phyloP scores from a whole-genome alignment of 768 basidiomycete genomes.

The Panellus pusillus region DNA sequence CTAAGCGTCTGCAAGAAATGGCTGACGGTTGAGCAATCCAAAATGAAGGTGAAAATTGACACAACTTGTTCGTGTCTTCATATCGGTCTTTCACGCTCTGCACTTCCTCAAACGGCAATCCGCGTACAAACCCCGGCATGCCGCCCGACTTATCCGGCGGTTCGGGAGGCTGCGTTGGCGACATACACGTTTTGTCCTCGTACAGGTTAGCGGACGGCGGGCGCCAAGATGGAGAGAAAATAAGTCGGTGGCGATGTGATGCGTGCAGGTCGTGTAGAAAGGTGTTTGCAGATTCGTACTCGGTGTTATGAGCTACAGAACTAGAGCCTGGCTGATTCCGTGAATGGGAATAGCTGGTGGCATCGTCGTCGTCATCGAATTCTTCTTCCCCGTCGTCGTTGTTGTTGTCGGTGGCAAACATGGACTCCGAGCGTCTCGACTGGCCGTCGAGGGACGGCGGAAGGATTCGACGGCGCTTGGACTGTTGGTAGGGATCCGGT shows the following conservation, averaged over 20 bases:
- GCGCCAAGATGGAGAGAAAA: conserved; percentile 35
- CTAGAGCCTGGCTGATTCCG: conserved; percentile 1
- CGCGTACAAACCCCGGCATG: background rate
- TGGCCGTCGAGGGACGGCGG: conserved; percentile 56
- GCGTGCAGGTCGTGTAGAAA: conserved; percentile 72
- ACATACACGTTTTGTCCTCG: conserved; percentile 1
- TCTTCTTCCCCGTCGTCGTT: conserved; percentile 35
- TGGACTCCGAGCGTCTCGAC: conserved; percentile 28
- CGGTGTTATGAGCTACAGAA: conserved; percentile 25
- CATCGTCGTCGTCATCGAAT: conserved; percentile 25
- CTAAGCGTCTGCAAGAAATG: conserved; percentile 48
- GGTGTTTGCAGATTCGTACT: conserved; percentile 64
- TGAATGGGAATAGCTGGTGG: conserved; percentile 6
- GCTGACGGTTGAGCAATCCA: background rate
- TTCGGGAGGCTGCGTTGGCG: conserved; percentile 3
- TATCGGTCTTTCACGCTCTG: conserved; percentile 57
- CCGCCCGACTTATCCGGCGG: conserved; percentile 12
- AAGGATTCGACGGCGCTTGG: conserved; percentile 55
- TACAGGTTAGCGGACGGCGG: background rate
- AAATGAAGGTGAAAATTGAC: conserved; percentile 7
- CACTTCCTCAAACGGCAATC: conserved; percentile 36
- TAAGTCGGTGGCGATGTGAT: conserved; percentile 61
- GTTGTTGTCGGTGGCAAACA: conserved; percentile 30
- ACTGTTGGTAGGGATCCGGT: conserved; percentile 26
- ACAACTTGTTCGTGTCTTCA: conserved; percentile 62